phyloP scores from a whole-genome alignment of 1,139 yeast species.

The Williopsis jadinii region DNA sequence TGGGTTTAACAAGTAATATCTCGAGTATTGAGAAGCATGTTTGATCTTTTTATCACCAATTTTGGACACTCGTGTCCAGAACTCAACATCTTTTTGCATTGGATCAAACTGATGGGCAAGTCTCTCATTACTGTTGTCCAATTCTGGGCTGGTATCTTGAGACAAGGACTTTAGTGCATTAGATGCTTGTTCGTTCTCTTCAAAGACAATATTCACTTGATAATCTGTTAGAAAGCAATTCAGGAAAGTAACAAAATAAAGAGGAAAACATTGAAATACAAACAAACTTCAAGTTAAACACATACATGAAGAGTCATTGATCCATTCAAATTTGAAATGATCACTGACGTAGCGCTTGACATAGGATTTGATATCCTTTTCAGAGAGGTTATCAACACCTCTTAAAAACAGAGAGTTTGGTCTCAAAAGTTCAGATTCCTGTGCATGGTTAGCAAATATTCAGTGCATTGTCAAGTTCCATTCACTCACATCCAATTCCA shows the following conservation, averaged over 20 bases:
- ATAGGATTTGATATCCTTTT: conserved; percentile 16
- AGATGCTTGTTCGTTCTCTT: conserved; percentile 13
- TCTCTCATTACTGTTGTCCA: conserved; percentile 10
- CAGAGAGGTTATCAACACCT: conserved; percentile 23
- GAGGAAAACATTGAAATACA: no score
- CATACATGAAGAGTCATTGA: conserved; percentile 16
- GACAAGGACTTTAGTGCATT: conserved; percentile 11
- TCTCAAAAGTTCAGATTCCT: conserved; percentile 10
- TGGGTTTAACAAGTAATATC: conserved; percentile 22
- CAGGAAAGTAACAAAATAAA: no score
- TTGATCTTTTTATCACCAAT: conserved; percentile 19
- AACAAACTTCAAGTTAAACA: background rate
- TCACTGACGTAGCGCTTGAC: conserved; percentile 11
- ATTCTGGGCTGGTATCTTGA: conserved; percentile 3
- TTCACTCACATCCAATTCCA: no score
- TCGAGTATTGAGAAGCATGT: conserved; percentile 19
- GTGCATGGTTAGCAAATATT: no score
- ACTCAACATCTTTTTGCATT: conserved; percentile 10
- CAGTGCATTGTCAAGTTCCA: no score
- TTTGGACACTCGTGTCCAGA: conserved; percentile 15
- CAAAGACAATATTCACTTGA: conserved; percentile 20
- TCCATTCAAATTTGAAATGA: conserved; percentile 21
- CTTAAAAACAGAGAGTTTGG: conserved; percentile 16
- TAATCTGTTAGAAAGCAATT: background rate
- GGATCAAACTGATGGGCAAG: conserved; percentile 6